Percentiles rank a stretch among this genome's conserved stretches.
These are phyloP conservation scores for Syzygium oleosum DNA, from an alignment of 345 rosid genomes.

Conservation along the genomic window DNA sequence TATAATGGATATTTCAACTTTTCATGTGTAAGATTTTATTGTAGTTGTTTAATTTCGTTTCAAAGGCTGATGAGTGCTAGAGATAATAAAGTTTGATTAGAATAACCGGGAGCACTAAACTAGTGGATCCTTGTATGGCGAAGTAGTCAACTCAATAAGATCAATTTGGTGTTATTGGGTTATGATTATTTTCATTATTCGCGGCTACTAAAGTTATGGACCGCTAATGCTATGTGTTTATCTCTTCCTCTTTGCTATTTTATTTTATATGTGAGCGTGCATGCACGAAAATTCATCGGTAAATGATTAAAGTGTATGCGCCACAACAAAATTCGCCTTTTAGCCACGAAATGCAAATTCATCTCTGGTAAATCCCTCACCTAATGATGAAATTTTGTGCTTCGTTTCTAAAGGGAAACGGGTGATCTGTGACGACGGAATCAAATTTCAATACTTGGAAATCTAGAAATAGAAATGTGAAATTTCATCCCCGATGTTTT, in stretches of 20 bases:
- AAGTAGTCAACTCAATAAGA: background rate
- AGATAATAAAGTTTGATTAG: background rate
- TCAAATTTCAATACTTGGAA: background rate
- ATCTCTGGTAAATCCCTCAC: background rate
- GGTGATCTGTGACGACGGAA: background rate
- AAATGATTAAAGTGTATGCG: background rate
- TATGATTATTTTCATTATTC: background rate
- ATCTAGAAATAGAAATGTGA: background rate
- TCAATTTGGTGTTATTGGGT: background rate
- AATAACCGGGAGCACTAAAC: background rate
- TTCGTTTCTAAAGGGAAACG: background rate
- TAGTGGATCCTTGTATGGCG: background rate
- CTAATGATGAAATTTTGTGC: background rate
- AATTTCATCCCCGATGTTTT: background rate
- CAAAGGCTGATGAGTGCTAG: background rate
- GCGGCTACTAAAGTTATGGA: background rate
- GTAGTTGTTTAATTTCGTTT: background rate
- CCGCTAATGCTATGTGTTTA: background rate
- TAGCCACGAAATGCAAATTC: background rate
- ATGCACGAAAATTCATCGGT: background rate
- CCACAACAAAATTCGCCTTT: background rate
- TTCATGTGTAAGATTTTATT: background rate
- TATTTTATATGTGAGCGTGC: background rate
- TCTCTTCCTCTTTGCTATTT: background rate
- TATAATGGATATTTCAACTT: background rate